Evolutionary conservation across 306 rosid genomes (phyloP).

Genomic region (Clitoria ternatea): DNA sequence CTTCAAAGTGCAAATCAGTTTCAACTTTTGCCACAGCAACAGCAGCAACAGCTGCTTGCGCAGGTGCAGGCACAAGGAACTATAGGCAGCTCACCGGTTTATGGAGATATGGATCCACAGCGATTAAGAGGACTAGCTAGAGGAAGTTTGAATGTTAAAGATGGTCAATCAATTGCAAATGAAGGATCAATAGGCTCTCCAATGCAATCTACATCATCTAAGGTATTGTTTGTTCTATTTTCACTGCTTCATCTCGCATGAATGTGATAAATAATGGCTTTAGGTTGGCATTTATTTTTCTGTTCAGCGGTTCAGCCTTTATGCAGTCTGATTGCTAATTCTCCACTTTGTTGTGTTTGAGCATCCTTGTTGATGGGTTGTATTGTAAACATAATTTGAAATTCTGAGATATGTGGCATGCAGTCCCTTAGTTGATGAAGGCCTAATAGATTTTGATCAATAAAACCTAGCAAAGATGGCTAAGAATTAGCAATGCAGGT

Average conservation of each 20-base stretch:
- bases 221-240: conserved; percentile 42
- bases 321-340: no score
- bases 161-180: conserved; percentile 59
- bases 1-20: conserved; percentile 76
- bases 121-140: conserved; percentile 74
- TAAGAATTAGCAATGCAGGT: no score
- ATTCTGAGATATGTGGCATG: no score
- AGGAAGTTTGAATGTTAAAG: conserved; percentile 66
- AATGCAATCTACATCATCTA: conserved; percentile 79
- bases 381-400: no score
- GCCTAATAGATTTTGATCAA: no score
- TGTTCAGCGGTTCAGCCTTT: no score
- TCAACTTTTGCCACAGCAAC: conserved; percentile 86
- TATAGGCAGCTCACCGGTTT: conserved; percentile 49
- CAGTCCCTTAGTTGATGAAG: no score
- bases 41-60: conserved; percentile 72
- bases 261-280: conserved; percentile 14
- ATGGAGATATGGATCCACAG: conserved; percentile 82
- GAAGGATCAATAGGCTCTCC: conserved; percentile 93
- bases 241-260: neutral
- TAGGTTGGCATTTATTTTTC: no score
- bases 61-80: conserved; percentile 87
- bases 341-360: no score
- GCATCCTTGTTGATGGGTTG: no score
- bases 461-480: no score